These are phyloP conservation scores for Sugiyamaella paludigena DNA, from an alignment of 1,139 yeast genomes.

Conservation along the genomic window DNA sequence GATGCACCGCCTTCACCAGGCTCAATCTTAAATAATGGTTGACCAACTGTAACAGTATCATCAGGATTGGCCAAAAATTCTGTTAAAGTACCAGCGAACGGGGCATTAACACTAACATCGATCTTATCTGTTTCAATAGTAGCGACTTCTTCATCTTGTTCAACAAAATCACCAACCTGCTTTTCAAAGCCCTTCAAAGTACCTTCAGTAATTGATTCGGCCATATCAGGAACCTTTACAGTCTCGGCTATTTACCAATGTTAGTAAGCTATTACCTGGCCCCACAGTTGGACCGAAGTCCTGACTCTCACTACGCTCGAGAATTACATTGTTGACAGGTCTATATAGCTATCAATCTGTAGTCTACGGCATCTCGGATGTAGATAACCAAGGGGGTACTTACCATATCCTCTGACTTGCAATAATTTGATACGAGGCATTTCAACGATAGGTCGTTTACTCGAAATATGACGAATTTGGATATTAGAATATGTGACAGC, in stretches of 20 bases:
- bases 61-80: constrained; percentile 83
- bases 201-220: constrained; percentile 98
- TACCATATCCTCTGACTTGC: constrained; percentile 12
- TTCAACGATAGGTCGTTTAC: constrained; percentile 1
- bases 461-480: constrained; percentile 4
- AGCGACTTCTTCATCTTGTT: constrained; percentile 87
- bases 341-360: no score
- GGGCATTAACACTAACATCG: constrained; percentile 95
- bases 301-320: neutral
- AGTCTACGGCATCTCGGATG: no score
- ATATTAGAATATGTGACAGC: neutral
- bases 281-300: neutral
- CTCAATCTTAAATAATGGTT: constrained; percentile 84
- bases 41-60: constrained; percentile 95
- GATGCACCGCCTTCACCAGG: constrained; percentile 67
- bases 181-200: constrained; percentile 74
- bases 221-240: constrained; percentile 97
- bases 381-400: no score
- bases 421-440: constrained; percentile 5
- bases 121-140: constrained; percentile 98
- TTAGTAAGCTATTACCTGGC: neutral
- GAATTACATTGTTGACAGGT: neutral
- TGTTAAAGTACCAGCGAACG: constrained; percentile 84
- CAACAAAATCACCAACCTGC: constrained; percentile 85
- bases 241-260: constrained; percentile 30